Evolutionary conservation across 768 basidiomycete genomes (phyloP), one percentile per base, ranked within the genome.

Genomic region (Hysterangium stoloniferum): DNA sequence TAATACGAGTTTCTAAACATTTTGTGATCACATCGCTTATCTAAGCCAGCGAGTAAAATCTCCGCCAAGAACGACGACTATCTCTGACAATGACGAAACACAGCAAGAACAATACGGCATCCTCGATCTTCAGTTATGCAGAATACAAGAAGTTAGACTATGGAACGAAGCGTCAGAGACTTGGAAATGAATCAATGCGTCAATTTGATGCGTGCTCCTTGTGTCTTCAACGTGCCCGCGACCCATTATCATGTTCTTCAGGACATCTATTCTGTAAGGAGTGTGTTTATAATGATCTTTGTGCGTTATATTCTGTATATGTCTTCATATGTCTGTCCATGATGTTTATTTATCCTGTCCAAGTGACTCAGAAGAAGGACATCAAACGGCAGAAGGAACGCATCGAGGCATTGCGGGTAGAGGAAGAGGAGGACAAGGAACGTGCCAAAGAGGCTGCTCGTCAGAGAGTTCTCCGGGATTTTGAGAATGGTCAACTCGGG

Each of bases 211-310:
- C 90, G 1, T 98, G 96, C 62, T 76, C 86, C 4, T 76, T 96
- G 12, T 99, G 95, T 64, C 71, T 96, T 31, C 82, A 88, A 48
- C 75, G 77, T 35, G 93, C 89, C 4, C 71, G 87, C 42, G 85
- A 92, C 45, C 91, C 95, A 0, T 71, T 94, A 29, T 78, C 84
- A 9, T 98, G 96, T 60, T 58, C 68, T 19, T 77, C 87, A 45
- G 96, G 96, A 0, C 96, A 98, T 66, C 58, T 98, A 20, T 98
- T 92, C 64, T 99, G 96, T 75, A 90, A 86, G 62, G 95, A 97
- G 68, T 98, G 96, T 59, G 84, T 85, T 22, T 80, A 93, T 53
- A 79, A 84, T 1, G 89, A 94, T 61, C 78, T 95, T 25, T 64
- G 86, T 88, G 68, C 63, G 84, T 69, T 2, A 15, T 19, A 45